Base-by-base conservation (phyloP, 1,139 yeast genomes). In the Candida tetrigidarum region DNA sequence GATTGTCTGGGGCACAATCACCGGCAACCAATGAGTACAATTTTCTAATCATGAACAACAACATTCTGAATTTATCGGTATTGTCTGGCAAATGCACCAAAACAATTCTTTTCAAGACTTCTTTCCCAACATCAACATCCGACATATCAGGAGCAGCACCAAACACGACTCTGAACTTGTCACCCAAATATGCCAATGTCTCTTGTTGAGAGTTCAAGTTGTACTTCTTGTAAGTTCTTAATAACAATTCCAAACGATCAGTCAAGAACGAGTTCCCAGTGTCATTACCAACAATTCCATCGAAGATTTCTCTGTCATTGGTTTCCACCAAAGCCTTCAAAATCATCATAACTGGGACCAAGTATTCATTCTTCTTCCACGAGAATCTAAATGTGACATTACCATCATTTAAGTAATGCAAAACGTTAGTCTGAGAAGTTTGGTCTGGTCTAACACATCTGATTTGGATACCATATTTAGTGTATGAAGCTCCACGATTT, bases 371-470 rank as follows among this genome's bases (percentile, higher is more conserved):
- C 60, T 95, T 93, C 60, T 91, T 84, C 98, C 98, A 93, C 9
- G 97, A 88, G 66, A 93, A 93, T 64, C 99, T 78, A 73, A 93
- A 90, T 1, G 98, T 92, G 44, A 92, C 96, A 59, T 88, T 93
- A 68, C 99, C 99, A 61, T 95, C 98, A 58, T 81, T 88, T 62
- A 95, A 80, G 64, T 95, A 93, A 67, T 95, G 99, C 63, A 93
- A 76, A 7, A 93, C 98, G 61, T 93, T 93, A 3, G 99, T 91
- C 69, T 92, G 98, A 12, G 99, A 91, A 10, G 97, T 88, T 71
- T 93, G 98, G 66, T 95, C 99, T 3, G 96, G 96, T 63, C 99
- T 83, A 5, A 91, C 97, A 53, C 87, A 82, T 69, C 99, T 82
- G 50, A 93, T 87, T 71, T 92, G 98, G 49, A 93, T 82, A 83